Base-by-base conservation (phyloP, 441 rosid genomes). In the Eugenia klotzschiana region DNA sequence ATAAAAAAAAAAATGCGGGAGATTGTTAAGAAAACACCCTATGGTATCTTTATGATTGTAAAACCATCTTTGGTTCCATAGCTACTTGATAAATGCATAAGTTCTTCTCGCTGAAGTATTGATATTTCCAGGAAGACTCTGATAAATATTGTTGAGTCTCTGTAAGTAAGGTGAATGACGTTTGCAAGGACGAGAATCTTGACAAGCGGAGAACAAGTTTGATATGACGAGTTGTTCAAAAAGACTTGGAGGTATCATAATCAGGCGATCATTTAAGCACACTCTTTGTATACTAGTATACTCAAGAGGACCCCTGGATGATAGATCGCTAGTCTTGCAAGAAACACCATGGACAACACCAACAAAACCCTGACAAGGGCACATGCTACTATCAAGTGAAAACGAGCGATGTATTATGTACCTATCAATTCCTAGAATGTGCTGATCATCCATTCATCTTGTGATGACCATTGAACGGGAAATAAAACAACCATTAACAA, bases 81-180 rank as follows among this genome's bases (percentile, higher is more conserved):
- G 22, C 25, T 53, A 8, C 57, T 18, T 14, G 2, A 52, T 18
- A 18, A 52, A 18, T 18, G 54, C 8, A 6, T 2, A 3, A 6
- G 54, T 18, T 52, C 15, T 8, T 53, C 9, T 4, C 8, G 25
- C 2, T 22, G 9, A 8, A 53, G 56, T 20, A 2, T 4, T 53
- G 56, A 53, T 20, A 8, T 7, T 53, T 53, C 22, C 25, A 8
- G 5, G 57, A 53, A 53, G 57, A 22, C 2, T 53, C n/a, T 22
- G 25, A 53, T 53, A n/a, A 22, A 22, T 53, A 22, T 22, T 9
- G 12, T 8, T 22, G 25, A n/a, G 25, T 8, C n/a, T 53, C 2
- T 2, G 1, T 18, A 6, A 52, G 25, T 8, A 22, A 2, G 8
- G n/a, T n/a, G 22, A 1, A 0, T n/a, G 22, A 53, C 5, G 5